These are phyloP conservation scores for Solanum pennellii DNA, from an alignment of 257 asterid genomes.

Conservation along the genomic window DNA sequence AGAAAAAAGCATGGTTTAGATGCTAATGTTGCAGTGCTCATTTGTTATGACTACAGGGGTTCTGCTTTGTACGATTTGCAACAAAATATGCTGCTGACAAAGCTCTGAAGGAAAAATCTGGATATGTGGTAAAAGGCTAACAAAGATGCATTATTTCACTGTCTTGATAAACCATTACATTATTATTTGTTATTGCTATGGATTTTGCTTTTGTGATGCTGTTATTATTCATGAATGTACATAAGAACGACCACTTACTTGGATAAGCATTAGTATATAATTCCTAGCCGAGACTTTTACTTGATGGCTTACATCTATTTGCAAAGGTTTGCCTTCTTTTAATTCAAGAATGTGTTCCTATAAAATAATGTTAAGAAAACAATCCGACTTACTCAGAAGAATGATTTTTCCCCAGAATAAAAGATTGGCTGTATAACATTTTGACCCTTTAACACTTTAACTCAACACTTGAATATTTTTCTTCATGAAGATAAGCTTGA, in stretches of 20 bases:
- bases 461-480: background rate
- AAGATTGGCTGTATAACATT: background rate
- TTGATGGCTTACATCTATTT: background rate
- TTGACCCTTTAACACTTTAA: background rate
- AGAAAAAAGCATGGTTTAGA: background rate
- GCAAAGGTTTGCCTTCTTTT: background rate
- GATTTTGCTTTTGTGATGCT: background rate
- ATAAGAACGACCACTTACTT: background rate
- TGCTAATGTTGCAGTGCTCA: constrained; percentile 1
- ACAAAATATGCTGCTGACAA: constrained; percentile 73
- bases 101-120: constrained; percentile 77
- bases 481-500: background rate
- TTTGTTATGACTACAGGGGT: constrained; percentile 47
- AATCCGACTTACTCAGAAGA: background rate
- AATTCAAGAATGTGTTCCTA: background rate
- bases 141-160: background rate
- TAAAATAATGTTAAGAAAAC: background rate
- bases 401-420: background rate
- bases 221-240: background rate
- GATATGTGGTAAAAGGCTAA: constrained; percentile 42
- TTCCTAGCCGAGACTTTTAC: background rate
- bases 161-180: background rate
- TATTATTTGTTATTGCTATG: background rate
- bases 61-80: constrained; percentile 75
- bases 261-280: background rate